Percentiles rank a stretch among this genome's conserved stretches.
Evolutionary conservation across 2,329 filamentous ascomycete genomes (phyloP).

Genomic region (Penicillium hordei): DNA sequence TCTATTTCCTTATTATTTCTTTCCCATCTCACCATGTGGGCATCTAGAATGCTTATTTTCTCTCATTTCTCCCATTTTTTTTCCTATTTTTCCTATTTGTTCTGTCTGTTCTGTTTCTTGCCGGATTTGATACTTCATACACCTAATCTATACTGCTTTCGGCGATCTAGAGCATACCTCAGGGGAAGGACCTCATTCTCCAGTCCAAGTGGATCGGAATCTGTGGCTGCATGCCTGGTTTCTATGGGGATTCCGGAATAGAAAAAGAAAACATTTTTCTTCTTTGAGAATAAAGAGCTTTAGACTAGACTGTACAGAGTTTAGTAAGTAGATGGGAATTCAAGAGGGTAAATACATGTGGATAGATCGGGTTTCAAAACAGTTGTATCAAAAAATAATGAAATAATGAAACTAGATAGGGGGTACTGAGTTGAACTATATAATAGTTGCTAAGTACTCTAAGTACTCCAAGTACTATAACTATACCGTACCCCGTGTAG

Average conservation of each 20-base stretch:
- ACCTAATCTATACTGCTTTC: background rate
- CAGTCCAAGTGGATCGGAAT: constrained; percentile 3
- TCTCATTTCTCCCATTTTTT: background rate
- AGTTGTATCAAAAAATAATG: too few relatives aligned
- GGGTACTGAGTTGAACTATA: background rate
- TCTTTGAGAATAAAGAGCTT: background rate
- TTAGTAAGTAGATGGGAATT: background rate
- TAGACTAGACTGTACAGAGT: background rate
- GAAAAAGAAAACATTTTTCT: constrained; percentile 7
- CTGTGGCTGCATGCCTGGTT: constrained; percentile 3
- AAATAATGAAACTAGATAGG: background rate
- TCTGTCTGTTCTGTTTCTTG: too few relatives aligned
- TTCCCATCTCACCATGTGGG: background rate
- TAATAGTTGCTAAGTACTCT: background rate
- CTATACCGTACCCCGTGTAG: background rate
- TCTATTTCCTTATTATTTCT: background rate
- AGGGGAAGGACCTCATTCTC: background rate
- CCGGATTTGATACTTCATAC: background rate
- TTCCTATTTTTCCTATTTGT: too few relatives aligned
- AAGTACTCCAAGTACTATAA: background rate
- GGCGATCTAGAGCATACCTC: background rate
- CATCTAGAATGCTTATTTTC: background rate
- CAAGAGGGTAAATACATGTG: background rate
- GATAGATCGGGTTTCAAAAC: background rate
- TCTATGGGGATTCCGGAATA: constrained; percentile 10